These are phyloP conservation scores for Acer saccharum DNA, from an alignment of 345 rosid species.

Conservation along the genomic window DNA sequence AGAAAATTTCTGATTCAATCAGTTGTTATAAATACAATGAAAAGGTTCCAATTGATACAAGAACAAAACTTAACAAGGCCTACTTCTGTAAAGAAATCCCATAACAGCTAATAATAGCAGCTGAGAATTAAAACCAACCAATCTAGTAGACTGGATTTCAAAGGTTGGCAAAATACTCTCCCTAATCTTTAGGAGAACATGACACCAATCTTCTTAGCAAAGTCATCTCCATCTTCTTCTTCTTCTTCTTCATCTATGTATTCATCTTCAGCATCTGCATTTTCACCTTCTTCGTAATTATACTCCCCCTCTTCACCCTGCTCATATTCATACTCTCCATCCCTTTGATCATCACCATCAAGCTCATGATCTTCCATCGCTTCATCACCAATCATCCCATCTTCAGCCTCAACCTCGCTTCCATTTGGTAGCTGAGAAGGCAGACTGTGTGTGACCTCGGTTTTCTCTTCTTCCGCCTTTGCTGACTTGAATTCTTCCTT, in stretches of 20 bases:
- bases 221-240: constrained; percentile 66
- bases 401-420: constrained; percentile 38
- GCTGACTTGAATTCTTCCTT: constrained; percentile 37
- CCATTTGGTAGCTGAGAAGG: constrained; percentile 30
- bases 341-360: constrained; percentile 54
- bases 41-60: constrained; percentile 20
- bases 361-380: constrained; percentile 49
- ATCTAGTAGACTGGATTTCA: constrained; percentile 5
- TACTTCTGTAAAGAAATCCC: constrained; percentile 31
- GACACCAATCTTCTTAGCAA: constrained; percentile 63
- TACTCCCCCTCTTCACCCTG: constrained; percentile 74
- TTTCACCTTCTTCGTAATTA: constrained; percentile 66
- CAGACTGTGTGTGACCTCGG: constrained; percentile 30
- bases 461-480: constrained; percentile 28
- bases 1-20: constrained; percentile 36
- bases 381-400: constrained; percentile 44
- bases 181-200: constrained; percentile 46
- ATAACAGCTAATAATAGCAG: constrained; percentile 14
- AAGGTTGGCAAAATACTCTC: not conserved
- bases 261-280: constrained; percentile 57
- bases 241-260: constrained; percentile 69
- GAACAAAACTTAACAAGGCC: constrained; percentile 33
- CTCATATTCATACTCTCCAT: constrained; percentile 50
- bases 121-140: constrained; percentile 13
- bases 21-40: constrained; percentile 32